Evolutionary conservation across 1,284 basidiomycete species (phyloP), one percentile per base, ranked within the genome.

Genomic region (Cryptococcus floricola): DNA sequence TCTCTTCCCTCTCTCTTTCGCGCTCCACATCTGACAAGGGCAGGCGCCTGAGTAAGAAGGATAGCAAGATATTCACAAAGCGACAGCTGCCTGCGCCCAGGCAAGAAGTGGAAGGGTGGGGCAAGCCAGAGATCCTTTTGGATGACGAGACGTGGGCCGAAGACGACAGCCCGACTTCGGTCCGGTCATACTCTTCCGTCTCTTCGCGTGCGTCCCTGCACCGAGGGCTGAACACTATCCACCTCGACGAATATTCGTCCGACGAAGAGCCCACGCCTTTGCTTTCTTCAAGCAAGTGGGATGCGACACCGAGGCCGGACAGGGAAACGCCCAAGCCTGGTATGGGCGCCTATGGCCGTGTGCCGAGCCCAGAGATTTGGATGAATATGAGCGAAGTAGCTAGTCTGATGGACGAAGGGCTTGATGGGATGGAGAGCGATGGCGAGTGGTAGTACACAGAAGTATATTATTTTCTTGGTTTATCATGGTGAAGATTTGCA

Each of bases 41-140:
- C 28, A 34, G 12, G 38, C n/a, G 16, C 18, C 27, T 38, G 31
- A 42, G 41, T 9, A 42, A 42, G 4, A 42, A 23, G 41, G 9
- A 23, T 8, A 42, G 41, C 19, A 42, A 42, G 2, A 42, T n/a
- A 7, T 42, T 42, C 14, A n/a, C 41, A 13, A 31, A 31, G 5
- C 39, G 41, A 27, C 2, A 18, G 5, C 38, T 63, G 46, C 64
- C 66, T 1, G 18, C 37, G 23, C 64, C 66, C n/a, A 60, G 39
- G 9, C 56, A 61, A 27, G 61, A 64, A n/a, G 59, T 67, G 16
- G 58, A 61, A 14, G 68, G 64, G 28, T 72, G 70, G 70, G 70
- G 70, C n/a, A 63, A 63, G 28, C 68, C 69, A 12, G 69, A 71
- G 51, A 60, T 71, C 18, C 59, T 71, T 14, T 56, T 64, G 48